Evolutionary conservation across 2,329 filamentous ascomycete species (phyloP).

Genomic region (Aspergillus sp.): DNA sequence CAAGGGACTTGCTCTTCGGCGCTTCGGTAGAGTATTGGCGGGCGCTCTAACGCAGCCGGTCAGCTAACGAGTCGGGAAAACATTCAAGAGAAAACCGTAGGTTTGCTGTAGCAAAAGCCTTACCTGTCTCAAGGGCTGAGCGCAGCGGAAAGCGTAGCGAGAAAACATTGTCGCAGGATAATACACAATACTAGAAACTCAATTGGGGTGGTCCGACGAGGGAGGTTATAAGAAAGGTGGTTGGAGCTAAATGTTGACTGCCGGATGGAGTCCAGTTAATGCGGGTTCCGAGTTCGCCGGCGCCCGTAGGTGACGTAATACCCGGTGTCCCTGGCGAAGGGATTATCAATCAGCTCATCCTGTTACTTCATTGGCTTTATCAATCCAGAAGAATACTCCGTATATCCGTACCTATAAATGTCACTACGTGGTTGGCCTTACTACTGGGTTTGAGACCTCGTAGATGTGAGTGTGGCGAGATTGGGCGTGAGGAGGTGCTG

Average conservation of each 20-base stretch:
- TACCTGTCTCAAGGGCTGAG: constrained; percentile 67
- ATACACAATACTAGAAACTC: constrained; percentile 13
- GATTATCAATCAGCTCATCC: constrained; percentile 6
- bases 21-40: constrained; percentile 71
- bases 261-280: constrained; percentile 2
- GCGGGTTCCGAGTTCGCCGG: constrained; percentile 6
- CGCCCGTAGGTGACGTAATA: constrained; percentile 5
- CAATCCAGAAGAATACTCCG: neutral
- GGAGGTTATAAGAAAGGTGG: neutral
- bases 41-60: constrained; percentile 51
- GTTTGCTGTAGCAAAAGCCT: constrained; percentile 23
- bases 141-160: constrained; percentile 63
- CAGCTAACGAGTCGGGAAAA: constrained; percentile 4
- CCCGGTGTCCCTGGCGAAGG: neutral
- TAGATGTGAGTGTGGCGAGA: neutral
- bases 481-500: neutral
- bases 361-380: neutral
- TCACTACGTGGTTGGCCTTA: neutral
- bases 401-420: neutral
- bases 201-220: constrained; percentile 16
- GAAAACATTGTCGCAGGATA: constrained; percentile 62
- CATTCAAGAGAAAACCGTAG: neutral
- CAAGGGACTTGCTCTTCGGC: constrained; percentile 55
- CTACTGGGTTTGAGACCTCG: neutral
- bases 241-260: neutral